Base-by-base conservation (phyloP, 495 filamentous ascomycete genomes). In the Lentithecium fluviatile region DNA sequence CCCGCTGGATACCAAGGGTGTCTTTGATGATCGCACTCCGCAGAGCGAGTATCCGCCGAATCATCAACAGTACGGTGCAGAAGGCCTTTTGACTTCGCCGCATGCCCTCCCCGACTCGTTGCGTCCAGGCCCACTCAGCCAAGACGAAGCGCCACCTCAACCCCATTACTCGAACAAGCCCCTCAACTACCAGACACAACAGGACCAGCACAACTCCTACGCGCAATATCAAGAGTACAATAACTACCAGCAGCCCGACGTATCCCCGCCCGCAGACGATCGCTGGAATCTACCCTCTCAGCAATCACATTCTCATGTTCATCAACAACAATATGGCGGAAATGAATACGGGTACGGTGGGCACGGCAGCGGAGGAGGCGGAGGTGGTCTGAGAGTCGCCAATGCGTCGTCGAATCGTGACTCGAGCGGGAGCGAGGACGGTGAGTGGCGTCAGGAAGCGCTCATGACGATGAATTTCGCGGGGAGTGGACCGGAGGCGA, bases 371-470 rank as follows among this genome's bases (percentile, higher is more conserved):
- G 36, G n/a, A 2, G 36, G 45, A 10, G 60, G 54, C 17, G 60
- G 63, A 29, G 69, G 71, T 34, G 66, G 71, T 11, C 59, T 75
- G 29, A 52, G 70, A 49, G 68, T 75, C 15, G 71, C 71, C 3
- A 32, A 32, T 32, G 29, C 29, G 29, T 32, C 29, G 29, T 32
- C 29, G 42, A 75, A 74, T 50, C 49, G 58, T 8, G 53, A 67
- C 36, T 45, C 49, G 2, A 25, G 34, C 15, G 53, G 45, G 4
- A 69, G 57, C 40, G 52, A 45, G 15, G 50, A 53, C 8, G 65
- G 69, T 17, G 70, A 72, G 47, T 75, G 71, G 71, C 48, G 61
- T 45, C 66, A 67, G 32, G 73, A 75, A 20, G 71, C 71, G 42
- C 52, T 75, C 34, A 69, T 70, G 64, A 62, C 67, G 36, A 71